Evolutionary conservation across 1,284 basidiomycete species (phyloP).

Genomic region (Microbotryum scabiosae): DNA sequence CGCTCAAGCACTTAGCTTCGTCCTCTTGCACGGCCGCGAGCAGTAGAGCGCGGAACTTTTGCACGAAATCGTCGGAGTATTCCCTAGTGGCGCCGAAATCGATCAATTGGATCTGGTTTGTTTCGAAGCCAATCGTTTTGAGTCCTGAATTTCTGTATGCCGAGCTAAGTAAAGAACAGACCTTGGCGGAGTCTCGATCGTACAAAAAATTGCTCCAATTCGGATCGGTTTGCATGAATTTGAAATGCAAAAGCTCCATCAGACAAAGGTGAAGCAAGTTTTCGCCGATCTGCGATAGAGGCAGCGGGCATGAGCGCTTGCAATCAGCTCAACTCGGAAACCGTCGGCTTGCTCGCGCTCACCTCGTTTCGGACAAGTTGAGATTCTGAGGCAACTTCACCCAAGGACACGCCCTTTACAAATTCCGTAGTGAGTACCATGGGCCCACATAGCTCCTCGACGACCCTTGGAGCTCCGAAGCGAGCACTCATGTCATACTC

Average conservation of each 20-base stretch:
- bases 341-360: not conserved
- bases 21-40: constrained; percentile 67
- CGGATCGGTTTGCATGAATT: constrained; percentile 96
- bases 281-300: constrained; percentile 59
- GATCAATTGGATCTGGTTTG: constrained; percentile 66
- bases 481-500: constrained; percentile 49
- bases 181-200: constrained; percentile 55
- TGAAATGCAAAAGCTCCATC: constrained; percentile 80
- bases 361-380: too few relatives aligned
- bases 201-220: constrained; percentile 98
- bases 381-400: not conserved
- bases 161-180: constrained; percentile 24
- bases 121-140: not conserved
- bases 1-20: constrained; percentile 57
- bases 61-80: constrained; percentile 80
- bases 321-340: not conserved
- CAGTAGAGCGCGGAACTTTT: constrained; percentile 73
- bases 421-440: constrained; percentile 84
- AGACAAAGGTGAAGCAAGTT: constrained; percentile 79
- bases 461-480: constrained; percentile 77
- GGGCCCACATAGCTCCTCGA: constrained; percentile 64
- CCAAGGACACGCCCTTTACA: constrained; percentile 73
- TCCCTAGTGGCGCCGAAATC: constrained; percentile 92
- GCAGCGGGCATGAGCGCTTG: not conserved
- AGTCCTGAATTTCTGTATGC: not conserved